Base-by-base conservation (phyloP, 257 asterid species). In the Vinca minor region DNA sequence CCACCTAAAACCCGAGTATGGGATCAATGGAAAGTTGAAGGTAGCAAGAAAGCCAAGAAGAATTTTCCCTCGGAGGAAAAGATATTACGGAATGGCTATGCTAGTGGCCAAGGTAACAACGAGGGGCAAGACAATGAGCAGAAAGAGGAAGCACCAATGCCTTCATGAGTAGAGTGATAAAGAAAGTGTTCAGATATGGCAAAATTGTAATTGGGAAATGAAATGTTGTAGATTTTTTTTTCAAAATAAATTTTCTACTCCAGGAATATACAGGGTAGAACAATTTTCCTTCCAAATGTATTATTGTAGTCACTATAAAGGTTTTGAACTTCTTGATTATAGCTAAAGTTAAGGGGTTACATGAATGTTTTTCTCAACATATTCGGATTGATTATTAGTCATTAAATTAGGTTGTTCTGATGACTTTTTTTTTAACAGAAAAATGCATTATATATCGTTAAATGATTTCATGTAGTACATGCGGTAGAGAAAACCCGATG, bases 1-100 rank as follows among this genome's bases (percentile, higher is more conserved):
- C 99, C 97, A 42, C 99, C 97, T 1, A 80, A 76, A 79, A 79
- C 96, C 56, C 78, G 76, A 29, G 81, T 85, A 17, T 89, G 81
- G 89, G 83, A 76, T 75, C 76, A 53, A 21, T 93, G 94, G 94
- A 83, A 83, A 72, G 41, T 81, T 1, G 92, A 87, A 68, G 94
- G 87, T 67, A 73, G 78, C 71, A 79, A 39, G 73, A 79, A 77
- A 60, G 81, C 83, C 65, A 80, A n/a, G 78, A 83, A 84, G 69
- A 84, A 80, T 66, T 60, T 84, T 48, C 99, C 96, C 23, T 85
- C 95, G 0, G 99, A 93, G 66, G 95, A 85, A 35, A 83, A 21
- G 61, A 9, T 71, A 48, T 49, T 69, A 38, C 87, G 63, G 64
- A 82, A 85, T 21, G 93, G 86, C 8, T 17, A 45, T 46, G 68